A percentile compares a stretch with the other conserved stretches of the same genome.
Conservation (phyloP, 108 stramenopile genomes). For the Discostella stelligeroides region DNA sequence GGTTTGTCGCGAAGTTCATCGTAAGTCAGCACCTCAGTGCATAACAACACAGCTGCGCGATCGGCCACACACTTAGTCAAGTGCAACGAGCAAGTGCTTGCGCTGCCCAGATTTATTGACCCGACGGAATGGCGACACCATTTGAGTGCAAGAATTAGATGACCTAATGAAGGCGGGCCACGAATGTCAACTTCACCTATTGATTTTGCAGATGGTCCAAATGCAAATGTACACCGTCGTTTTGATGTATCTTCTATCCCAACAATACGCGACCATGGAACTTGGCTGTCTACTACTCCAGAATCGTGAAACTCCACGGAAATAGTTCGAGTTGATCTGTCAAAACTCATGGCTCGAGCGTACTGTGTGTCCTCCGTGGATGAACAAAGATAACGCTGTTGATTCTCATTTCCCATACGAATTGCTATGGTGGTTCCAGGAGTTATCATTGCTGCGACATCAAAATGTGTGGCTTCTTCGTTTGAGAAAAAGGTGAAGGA, state of each 20-base stretch:
- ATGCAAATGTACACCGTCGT: slow-evolving; percentile 38
- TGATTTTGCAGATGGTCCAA: slow-evolving; percentile 54
- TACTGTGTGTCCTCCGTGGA: slow-evolving; percentile 29
- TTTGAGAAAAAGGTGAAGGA: slow-evolving; percentile 58
- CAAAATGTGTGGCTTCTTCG: slow-evolving; percentile 39
- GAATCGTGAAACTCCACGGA: slow-evolving; percentile 44
- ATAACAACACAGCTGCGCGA: slow-evolving; percentile 52
- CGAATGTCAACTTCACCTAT: slow-evolving; percentile 39
- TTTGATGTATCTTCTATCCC: slow-evolving; percentile 63
- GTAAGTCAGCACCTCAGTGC: slow-evolving; percentile 59
- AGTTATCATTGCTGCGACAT: slow-evolving; percentile 57
- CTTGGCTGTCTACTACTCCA: slow-evolving; percentile 15
- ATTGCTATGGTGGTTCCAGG: slow-evolving; percentile 58
- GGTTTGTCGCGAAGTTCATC: slow-evolving; percentile 31
- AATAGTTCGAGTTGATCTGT: slow-evolving; percentile 53
- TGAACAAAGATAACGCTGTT: slow-evolving; percentile 6
- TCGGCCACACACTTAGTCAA: slow-evolving; percentile 54
- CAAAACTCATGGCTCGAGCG: slow-evolving; percentile 46
- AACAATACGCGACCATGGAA: slow-evolving; percentile 47
- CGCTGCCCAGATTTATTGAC: slow-evolving; percentile 1
- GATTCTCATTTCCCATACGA: slow-evolving; percentile 17
- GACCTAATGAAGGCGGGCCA: slow-evolving; percentile 45
- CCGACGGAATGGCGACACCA: slow-evolving; percentile 59
- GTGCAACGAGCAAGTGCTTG: not conserved
- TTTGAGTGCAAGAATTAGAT: slow-evolving; percentile 61